Percentiles rank a stretch among this genome's conserved stretches.
Evolutionary conservation across 179 eudicot genomes (phyloP).

Genomic region (Heliamphora pulchella): DNA sequence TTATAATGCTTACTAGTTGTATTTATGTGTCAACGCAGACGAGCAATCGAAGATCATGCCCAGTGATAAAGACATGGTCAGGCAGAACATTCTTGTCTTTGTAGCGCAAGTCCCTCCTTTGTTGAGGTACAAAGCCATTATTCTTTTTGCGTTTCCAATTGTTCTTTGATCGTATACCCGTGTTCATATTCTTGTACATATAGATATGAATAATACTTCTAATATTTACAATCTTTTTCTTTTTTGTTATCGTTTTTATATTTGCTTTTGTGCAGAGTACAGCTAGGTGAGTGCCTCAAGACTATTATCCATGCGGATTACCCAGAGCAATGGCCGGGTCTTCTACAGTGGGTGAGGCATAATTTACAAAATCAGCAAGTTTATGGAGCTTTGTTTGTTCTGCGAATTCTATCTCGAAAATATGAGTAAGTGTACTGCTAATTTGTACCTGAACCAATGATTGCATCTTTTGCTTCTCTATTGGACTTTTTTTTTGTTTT

Average conservation of each 20-base stretch:
- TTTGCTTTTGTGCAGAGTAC: constrained; percentile 49
- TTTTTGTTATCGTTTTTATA: not conserved
- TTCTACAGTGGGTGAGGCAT: constrained; percentile 91
- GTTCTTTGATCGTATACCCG: not conserved
- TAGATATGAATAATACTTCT: not conserved
- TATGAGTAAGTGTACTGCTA: constrained; percentile 58
- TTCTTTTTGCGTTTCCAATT: not conserved
- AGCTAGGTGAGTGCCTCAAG: constrained; percentile 95
- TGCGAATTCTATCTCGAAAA: constrained; percentile 92
- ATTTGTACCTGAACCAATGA: not conserved
- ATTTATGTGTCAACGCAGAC: constrained; percentile 27
- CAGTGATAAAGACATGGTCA: constrained; percentile 70
- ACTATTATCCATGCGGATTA: constrained; percentile 89
- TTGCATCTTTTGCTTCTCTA: not conserved
- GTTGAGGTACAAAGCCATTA: constrained; percentile 46
- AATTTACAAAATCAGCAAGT: constrained; percentile 92
- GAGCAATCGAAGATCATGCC: constrained; percentile 74
- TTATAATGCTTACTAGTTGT: not conserved
- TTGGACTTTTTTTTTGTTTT: not conserved
- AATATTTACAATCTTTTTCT: not conserved
- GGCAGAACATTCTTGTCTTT: constrained; percentile 82
- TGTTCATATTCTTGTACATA: not conserved
- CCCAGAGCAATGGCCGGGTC: constrained; percentile 96
- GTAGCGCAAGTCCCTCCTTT: constrained; percentile 75
- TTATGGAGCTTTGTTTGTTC: constrained; percentile 87